Evolutionary conservation across 306 rosid genomes (phyloP), one percentile per base, ranked within the genome.

Genomic region (Sindora glabra): DNA sequence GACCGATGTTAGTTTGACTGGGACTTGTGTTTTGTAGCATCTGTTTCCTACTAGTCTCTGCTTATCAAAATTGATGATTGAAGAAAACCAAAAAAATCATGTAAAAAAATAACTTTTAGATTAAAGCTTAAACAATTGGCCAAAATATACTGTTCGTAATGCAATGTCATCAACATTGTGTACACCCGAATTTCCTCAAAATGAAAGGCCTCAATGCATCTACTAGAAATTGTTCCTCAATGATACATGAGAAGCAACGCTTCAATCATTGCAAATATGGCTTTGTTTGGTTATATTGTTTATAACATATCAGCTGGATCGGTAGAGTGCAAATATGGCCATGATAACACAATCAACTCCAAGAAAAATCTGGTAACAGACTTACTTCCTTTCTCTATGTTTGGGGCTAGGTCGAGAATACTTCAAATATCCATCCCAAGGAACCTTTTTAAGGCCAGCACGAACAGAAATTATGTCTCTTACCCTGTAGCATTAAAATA

Each of bases 361-460:
- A 4, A 11, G 57, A 34, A 45, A 50, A 37, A 32, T 40, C 23
- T 45, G 6, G 55, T 49, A 29, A 21, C 40, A 52, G 41, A 51
- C 74, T 40, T 77, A 83, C 95, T 79, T 87, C 38, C 61, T 73
- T 64, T 87, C 92, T 77, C 71, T 77, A 62, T 73, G 89, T 75
- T 87, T 87, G 2, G 96, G 92, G 58, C 96, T 84, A 11, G 96
- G 96, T 15, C 80, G 86, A 39, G 96, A 87, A 58, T 84, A 83
- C 79, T 87, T 87, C 49, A 87, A 80, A 65, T 79, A 87, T 58
- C 96, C 96, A 62, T 87, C 96, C 96, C 96, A 87, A n/a, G 92
- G 96, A 67, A 84, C 96, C 77, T 44, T 87, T 74, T 82, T 84
- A 21, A 87, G 83, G 61, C 92, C 96, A 34, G 96, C 96, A 26